A percentile compares a stretch with the other conserved stretches of the same genome.
Conservation (phyloP, 108 stramenopile species). For the Craspedostauros australis region DNA sequence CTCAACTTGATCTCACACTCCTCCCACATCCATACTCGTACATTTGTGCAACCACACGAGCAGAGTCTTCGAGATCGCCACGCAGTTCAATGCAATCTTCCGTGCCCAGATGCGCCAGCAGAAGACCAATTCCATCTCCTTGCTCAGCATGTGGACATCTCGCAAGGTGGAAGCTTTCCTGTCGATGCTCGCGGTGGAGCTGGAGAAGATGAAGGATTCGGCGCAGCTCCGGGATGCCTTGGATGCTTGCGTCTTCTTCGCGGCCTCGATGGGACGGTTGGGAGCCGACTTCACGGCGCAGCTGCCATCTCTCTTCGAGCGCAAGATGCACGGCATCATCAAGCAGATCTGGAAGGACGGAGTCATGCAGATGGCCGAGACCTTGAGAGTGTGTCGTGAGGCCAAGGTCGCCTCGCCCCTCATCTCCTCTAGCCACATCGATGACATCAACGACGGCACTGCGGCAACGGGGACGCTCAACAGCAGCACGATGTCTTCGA, state of each 20-base stretch:
- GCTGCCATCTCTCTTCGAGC: conserved; percentile 65
- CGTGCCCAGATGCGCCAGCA: conserved; percentile 41
- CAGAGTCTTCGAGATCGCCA: conserved; percentile 84
- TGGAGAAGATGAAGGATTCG: conserved; percentile 52
- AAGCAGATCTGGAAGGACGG: conserved; percentile 61
- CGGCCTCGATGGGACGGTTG: conserved; percentile 74
- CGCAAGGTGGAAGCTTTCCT: conserved; percentile 72
- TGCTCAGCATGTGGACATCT: conserved; percentile 77
- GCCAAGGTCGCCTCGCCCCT: conserved; percentile 72
- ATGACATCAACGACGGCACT: conserved; percentile 9
- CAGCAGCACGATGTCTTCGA: not conserved
- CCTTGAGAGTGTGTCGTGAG: conserved; percentile 69
- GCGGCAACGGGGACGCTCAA: conserved; percentile 14
- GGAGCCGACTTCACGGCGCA: conserved; percentile 79
- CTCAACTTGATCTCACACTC: too few relatives aligned
- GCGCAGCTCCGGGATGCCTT: conserved; percentile 76
- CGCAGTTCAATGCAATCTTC: conserved; percentile 83
- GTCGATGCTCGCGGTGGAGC: conserved; percentile 28
- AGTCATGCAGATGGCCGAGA: conserved; percentile 50
- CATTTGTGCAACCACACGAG: too few relatives aligned
- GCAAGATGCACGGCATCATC: conserved; percentile 46
- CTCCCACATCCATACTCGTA: too few relatives aligned
- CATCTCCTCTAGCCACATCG: conserved; percentile 31
- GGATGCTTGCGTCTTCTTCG: conserved; percentile 76
- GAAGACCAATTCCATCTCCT: conserved; percentile 44